Evolutionary conservation across 345 rosid species (phyloP).

Genomic region (Acer negundo): DNA sequence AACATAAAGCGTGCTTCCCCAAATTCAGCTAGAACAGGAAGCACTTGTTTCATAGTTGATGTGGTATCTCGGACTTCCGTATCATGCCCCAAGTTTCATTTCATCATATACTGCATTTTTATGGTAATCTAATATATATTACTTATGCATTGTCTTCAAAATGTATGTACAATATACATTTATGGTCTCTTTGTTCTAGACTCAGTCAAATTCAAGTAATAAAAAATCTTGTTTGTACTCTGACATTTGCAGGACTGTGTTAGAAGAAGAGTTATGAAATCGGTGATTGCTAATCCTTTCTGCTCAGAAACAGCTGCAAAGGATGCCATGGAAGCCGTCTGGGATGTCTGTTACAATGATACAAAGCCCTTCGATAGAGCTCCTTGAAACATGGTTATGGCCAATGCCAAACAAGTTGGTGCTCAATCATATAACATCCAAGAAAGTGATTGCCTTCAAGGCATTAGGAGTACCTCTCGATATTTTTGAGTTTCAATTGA

Average conservation of each 20-base stretch:
- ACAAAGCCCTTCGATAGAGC: constrained; percentile 94
- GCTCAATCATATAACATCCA: not conserved
- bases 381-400: constrained; percentile 48
- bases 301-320: constrained; percentile 80
- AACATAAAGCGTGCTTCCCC: not conserved
- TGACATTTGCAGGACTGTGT: constrained; percentile 72
- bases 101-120: too few species aligned
- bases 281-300: constrained; percentile 64
- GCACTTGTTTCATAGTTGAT: not conserved
- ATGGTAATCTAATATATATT: not conserved
- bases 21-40: not conserved
- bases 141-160: not conserved
- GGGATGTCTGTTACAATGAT: constrained; percentile 97
- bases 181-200: not conserved
- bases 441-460: not conserved
- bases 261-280: constrained; percentile 82
- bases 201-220: constrained; percentile 2
- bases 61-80: not conserved
- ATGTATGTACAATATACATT: not conserved
- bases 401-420: not conserved
- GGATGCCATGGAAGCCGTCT: constrained; percentile 89
- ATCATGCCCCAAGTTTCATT: not conserved
- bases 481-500: not conserved
- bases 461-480: not conserved
- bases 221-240: not conserved